Evolutionary conservation across 169 alveolate genomes (phyloP).

Genomic region (Plasmodium ovale): DNA sequence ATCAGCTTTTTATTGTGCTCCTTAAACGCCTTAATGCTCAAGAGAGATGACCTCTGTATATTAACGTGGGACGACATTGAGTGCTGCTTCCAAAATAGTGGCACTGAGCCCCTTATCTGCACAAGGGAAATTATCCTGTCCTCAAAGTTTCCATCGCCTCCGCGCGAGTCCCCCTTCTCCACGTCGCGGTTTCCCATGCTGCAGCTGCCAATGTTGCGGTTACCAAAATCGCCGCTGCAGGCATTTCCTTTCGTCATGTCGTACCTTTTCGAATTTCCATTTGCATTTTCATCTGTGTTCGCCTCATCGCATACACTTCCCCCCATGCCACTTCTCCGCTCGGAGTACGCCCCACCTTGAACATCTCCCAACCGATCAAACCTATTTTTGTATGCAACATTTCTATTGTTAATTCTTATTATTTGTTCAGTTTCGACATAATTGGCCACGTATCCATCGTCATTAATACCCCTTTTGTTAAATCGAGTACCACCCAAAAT

Average conservation of each 20-base stretch:
- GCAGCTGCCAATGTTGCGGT: neutral
- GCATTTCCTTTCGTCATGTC: neutral
- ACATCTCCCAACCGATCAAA: slow-evolving; percentile 58
- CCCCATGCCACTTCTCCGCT: neutral
- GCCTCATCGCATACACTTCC: neutral
- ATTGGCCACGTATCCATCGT: slow-evolving; percentile 92
- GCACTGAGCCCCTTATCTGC: slow-evolving; percentile 97
- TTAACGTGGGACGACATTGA: slow-evolving; percentile 74
- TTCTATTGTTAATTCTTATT: slow-evolving; percentile 83
- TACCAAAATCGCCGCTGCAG: neutral
- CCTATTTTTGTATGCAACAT: slow-evolving; percentile 79
- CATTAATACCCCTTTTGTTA: slow-evolving; percentile 94
- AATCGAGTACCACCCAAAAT: slow-evolving; percentile 97
- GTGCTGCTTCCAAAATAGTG: slow-evolving; percentile 95
- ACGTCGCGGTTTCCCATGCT: neutral
- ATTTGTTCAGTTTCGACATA: slow-evolving; percentile 96
- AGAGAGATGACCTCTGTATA: slow-evolving; percentile 59
- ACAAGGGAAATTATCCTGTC: slow-evolving; percentile 91
- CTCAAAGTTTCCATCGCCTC: slow-evolving; percentile 78
- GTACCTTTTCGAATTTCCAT: neutral
- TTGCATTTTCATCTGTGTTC: neutral
- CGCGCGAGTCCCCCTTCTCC: neutral
- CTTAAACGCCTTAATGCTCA: slow-evolving; percentile 78
- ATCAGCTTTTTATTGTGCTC: slow-evolving; percentile 81
- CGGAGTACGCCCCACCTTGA: neutral